Evolutionary conservation across 352 stramenopile species (phyloP), one percentile per base, ranked within the genome.

Genomic region (Phytophthora kernoviae): DNA sequence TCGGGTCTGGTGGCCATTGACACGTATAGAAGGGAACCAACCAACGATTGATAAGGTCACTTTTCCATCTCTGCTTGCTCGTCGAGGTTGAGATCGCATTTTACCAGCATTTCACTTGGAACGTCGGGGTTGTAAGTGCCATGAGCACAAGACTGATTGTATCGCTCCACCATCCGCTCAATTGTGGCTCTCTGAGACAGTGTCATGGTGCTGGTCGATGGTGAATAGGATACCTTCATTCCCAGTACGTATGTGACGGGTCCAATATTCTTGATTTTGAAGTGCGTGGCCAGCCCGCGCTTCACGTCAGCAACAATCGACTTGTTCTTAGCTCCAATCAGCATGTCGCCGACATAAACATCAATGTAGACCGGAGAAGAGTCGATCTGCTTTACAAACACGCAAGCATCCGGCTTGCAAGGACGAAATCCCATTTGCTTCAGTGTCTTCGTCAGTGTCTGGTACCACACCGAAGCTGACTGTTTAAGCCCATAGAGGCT

Each of bases 401-500:
- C 30, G 15, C 50, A 57, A 2, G 40, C 21, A 11, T 52, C 30
- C 10, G 41, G 39, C n/a, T 36, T 7, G 24, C 30, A 50, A 15
- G 33, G 34, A 9, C 10, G 10, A 48, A 58, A 58, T 1, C 41
- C 32, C 42, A 53, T 44, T 10, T 39, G 8, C 9, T 43, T 36
- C 3, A 52, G 50, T 22, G 42, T 41, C 17, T 37, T 40, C 4
- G 36, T 41, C 8, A 77, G 59, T 46, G 41, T 65, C 33, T 56
- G 21, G 50, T 72, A 54, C 67, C 64, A 77, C 18, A 70, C 51
- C 12, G 30, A 44, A 8, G 71, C 50, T 12, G 67, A 44, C 56
- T 81, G 60, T 15, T 78, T 77, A 15, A 78, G 65, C 17, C 59
- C 68, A 32, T 76, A 78, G 0, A 78, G 27, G 17, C 43, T 62